These are phyloP conservation scores for Picea abies DNA, from an alignment of 83 land plant genomes.

Conservation along the genomic window DNA sequence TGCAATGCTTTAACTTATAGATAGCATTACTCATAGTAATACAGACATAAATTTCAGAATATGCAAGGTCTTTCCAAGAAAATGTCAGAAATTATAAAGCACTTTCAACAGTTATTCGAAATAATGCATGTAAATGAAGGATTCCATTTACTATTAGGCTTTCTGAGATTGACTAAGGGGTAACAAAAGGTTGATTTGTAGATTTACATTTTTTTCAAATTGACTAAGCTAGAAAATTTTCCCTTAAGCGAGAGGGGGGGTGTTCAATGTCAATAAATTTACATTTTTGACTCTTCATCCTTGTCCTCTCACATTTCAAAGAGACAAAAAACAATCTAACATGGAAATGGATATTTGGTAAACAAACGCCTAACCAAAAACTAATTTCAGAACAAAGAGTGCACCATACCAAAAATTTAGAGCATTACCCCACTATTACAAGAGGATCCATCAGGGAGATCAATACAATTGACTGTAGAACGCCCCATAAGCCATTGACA, in stretches of 20 bases:
- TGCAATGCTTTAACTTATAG: too few species aligned
- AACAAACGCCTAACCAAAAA: background rate
- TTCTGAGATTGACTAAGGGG: background rate
- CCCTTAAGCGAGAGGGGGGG: background rate
- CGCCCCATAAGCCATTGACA: constrained; percentile 97
- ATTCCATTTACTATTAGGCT: background rate
- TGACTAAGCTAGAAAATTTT: background rate
- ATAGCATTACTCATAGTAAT: too few species aligned
- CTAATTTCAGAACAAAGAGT: background rate
- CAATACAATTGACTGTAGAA: constrained; percentile 69
- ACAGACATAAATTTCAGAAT: too few species aligned
- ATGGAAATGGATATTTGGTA: background rate
- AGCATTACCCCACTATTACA: constrained; percentile 75
- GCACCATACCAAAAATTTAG: background rate
- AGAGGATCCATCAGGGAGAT: constrained; percentile 76
- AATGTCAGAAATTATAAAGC: too few species aligned
- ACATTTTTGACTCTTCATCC: background rate
- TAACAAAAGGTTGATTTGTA: background rate
- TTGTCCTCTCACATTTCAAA: background rate
- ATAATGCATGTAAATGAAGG: background rate
- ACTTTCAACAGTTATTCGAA: background rate
- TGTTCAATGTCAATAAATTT: too few species aligned
- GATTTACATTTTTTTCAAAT: background rate
- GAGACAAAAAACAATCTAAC: too few species aligned
- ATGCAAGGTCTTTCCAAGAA: too few species aligned